phyloP scores from a whole-genome alignment of 2,329 filamentous ascomycete species.

The Fusarium albosuccineum region DNA sequence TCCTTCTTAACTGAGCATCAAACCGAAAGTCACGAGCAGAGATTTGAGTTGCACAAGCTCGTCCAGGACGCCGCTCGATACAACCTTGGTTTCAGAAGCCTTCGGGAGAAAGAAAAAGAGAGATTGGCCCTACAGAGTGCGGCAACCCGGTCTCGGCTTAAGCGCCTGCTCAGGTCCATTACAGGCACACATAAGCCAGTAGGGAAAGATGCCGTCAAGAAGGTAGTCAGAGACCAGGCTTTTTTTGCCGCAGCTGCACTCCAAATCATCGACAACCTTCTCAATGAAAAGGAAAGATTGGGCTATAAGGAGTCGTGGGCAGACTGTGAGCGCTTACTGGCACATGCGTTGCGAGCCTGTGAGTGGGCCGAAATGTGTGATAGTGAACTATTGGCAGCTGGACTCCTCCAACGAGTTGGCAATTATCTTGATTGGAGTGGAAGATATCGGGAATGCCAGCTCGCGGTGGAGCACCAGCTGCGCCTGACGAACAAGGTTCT shows the following conservation, averaged over 20 bases:
- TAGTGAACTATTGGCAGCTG: slow-evolving; percentile 20
- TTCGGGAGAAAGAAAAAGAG: accelerated
- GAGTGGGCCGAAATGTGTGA: slow-evolving; percentile 42
- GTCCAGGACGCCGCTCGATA: slow-evolving; percentile 47
- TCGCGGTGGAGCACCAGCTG: accelerated
- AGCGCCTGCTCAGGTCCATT: neutral
- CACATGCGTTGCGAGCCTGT: slow-evolving; percentile 44
- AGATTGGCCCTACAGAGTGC: neutral
- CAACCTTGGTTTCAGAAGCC: slow-evolving; percentile 9
- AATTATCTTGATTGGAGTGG: slow-evolving; percentile 41
- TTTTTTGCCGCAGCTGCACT: slow-evolving; percentile 44
- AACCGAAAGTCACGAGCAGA: slow-evolving; percentile 1
- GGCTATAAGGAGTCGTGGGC: slow-evolving; percentile 31
- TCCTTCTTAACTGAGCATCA: slow-evolving; percentile 47
- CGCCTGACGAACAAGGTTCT: neutral
- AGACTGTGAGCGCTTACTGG: slow-evolving; percentile 45
- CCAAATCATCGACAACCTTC: slow-evolving; percentile 28
- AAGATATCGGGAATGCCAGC: slow-evolving; percentile 20
- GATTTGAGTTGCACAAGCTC: slow-evolving; percentile 51
- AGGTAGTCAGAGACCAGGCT: neutral
- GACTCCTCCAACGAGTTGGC: slow-evolving; percentile 33
- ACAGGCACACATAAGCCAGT: too few relatives aligned
- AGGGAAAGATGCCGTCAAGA: too few relatives aligned
- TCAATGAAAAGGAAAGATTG: slow-evolving; percentile 29
- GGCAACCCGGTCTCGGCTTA: too few relatives aligned